Conservation (phyloP, 1,139 yeast species). For the Debaryomycetaceae sp. region DNA sequence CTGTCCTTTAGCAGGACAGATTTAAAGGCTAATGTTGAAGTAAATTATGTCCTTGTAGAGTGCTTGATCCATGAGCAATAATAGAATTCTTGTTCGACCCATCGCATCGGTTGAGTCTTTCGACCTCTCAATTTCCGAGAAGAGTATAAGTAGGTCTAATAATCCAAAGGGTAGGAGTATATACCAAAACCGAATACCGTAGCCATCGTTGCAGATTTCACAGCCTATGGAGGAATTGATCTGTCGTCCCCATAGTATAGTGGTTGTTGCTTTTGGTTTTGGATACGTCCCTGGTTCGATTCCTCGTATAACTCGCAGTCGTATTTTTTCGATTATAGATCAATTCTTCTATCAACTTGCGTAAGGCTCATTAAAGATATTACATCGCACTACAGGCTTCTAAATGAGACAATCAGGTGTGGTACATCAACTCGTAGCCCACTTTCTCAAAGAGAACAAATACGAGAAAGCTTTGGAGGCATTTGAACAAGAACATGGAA, state of each 20-base stretch:
- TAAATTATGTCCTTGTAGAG: too few species aligned
- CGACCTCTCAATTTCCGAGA: too few species aligned
- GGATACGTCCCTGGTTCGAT: slow-evolving; percentile 93
- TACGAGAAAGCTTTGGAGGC: slow-evolving; percentile 41
- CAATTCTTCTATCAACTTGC: not conserved
- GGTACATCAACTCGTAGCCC: slow-evolving; percentile 45
- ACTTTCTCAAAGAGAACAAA: slow-evolving; percentile 48
- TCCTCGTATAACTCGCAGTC: slow-evolving; percentile 72
- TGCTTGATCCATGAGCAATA: too few species aligned
- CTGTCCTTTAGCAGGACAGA: too few species aligned
- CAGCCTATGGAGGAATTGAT: too few species aligned
- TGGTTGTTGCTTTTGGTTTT: slow-evolving; percentile 52
- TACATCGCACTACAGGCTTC: not conserved
- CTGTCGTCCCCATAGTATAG: slow-evolving; percentile 29
- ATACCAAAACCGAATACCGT: too few species aligned
- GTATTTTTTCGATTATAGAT: not conserved
- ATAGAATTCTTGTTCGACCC: too few species aligned
- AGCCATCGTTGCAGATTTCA: too few species aligned
- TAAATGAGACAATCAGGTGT: not conserved
- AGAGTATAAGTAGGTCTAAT: too few species aligned
- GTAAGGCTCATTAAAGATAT: not conserved
- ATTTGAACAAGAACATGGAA: slow-evolving; percentile 48
- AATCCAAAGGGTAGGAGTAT: too few species aligned
- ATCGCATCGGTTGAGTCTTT: too few species aligned
- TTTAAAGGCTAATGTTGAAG: too few species aligned